Evolutionary conservation across 2,329 filamentous ascomycete genomes (phyloP), one percentile per base, ranked within the genome.

Genomic region (Mollisiaceae sp.): DNA sequence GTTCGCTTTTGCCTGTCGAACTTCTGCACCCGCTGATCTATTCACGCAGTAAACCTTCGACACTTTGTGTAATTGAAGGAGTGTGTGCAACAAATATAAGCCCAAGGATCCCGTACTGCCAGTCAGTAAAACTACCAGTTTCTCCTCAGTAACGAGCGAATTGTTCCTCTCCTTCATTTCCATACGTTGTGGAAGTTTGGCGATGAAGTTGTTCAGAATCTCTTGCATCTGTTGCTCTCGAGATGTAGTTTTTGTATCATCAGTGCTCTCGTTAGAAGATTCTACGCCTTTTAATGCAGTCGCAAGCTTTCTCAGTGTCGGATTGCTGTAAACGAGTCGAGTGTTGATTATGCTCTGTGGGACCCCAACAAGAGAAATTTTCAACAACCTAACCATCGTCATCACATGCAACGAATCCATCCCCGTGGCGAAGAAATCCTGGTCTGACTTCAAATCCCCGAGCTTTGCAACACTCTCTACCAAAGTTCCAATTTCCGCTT

Each of bases 41-140:
- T 85, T 85, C 18, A 86, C 75, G 63, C 82, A 84, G 60, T 82
- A 76, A 32, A 85, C 71, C 66, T 79, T 81, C 36, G 74, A 72
- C 15, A 84, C 77, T 35, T 61, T 65, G 0, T 64, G 47, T 5
- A 67, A 64, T 0, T 78, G 73, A 22, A 74, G 73, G 22, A 82
- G 73, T 15, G 72, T 55, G 60, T 81, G 74, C 3, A 85, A 75
- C 47, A 85, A 74, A 70, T 84, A 83, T 2, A 77, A 80, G 0
- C 83, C 83, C n/a, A 85, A 68, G 3, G 79, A 81, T 9, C 83
- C 83, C 0, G 83, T 85, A 4, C 79, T 81, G 14, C 82, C 83
- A 0, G 82, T 85, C 66, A 12, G 82, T 68, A 2, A 78, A 15
- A 54, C 50, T 1, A 32, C 27, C 50, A 54, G 8, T 4, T 18